These are phyloP conservation scores for Russula foetens DNA, from an alignment of 768 basidiomycete species.

Conservation along the genomic window DNA sequence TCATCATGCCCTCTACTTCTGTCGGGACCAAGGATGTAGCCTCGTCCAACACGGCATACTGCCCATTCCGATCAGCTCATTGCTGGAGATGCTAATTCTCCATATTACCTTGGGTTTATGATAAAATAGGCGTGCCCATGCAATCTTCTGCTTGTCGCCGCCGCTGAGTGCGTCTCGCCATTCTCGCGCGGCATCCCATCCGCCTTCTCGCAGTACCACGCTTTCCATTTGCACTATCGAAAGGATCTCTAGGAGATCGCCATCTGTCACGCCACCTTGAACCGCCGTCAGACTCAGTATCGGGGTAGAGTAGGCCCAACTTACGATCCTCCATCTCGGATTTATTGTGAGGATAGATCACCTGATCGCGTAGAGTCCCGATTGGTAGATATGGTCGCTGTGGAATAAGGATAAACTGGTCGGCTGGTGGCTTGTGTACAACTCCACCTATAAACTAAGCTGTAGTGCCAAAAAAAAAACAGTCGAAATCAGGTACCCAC, in stretches of 20 bases:
- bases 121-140: constrained; percentile 95
- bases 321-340: constrained; percentile 69
- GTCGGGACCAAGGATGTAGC: constrained; percentile 91
- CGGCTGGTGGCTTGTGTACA: constrained; percentile 83
- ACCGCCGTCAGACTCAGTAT: neutral
- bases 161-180: constrained; percentile 93
- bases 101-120: constrained; percentile 75
- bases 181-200: constrained; percentile 83
- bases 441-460: constrained; percentile 40
- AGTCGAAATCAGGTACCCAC: constrained; percentile 12
- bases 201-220: constrained; percentile 92
- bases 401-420: constrained; percentile 89
- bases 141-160: constrained; percentile 95
- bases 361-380: constrained; percentile 91
- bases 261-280: constrained; percentile 64
- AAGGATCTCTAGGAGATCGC: constrained; percentile 63
- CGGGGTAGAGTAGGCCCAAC: neutral
- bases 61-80: constrained; percentile 9
- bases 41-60: constrained; percentile 97
- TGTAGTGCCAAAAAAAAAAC: neutral
- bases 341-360: constrained; percentile 89
- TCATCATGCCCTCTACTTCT: constrained; percentile 91
- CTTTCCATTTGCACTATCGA: constrained; percentile 74
- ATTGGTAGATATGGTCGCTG: constrained; percentile 93
- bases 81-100: neutral